Evolutionary conservation across 306 rosid species (phyloP), one percentile per base, ranked within the genome.

Genomic region (Luffa acutangula): DNA sequence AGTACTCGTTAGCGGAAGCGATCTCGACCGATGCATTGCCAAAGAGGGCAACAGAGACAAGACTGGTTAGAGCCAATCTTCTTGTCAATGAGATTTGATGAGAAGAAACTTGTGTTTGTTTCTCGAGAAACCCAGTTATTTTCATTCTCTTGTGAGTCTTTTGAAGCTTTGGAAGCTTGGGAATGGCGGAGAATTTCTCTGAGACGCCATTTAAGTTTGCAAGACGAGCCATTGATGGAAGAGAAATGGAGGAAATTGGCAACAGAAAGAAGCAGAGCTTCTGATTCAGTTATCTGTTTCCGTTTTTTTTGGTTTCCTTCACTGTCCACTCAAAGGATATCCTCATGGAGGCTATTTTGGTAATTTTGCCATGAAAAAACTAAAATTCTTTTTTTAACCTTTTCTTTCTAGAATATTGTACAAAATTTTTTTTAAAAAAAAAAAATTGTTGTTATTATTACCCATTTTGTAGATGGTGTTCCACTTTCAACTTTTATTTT

Each of bases 1-100:
- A 95, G 79, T 87, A 95, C 25, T 90, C 93, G 39, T 81, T 77
- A 54, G 99, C 99, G 0, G 89, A 81, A 65, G 97, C 84, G 76
- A 86, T 31, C 31, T 82, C 84, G 43, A 75, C 78, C 73, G 69
- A 42, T 59, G 80, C 78, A 81, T 76, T 78, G 1, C 88, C 81
- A 25, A 87, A 80, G 18, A 93, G 91, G 49, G 88, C 78, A 66
- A 89, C 15, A 48, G 96, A 90, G 72, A 90, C 91, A 63, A 95
- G 86, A 48, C 78, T 73, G 78, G 96, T 83, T 51, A 93, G 15
- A 69, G 94, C 85, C 82, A 85, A 72, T 85, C 99, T 93, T 88
- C 96, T 93, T 80, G 92, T 85, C 60, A 85, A 66, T 37, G 76
- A 46, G 70, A 86, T 83, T 77, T 86, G 85, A 83, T 84, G 80